Evolutionary conservation across 371 early-diverging fungal species (phyloP).

Genomic region (Gilbertella persicaria): DNA sequence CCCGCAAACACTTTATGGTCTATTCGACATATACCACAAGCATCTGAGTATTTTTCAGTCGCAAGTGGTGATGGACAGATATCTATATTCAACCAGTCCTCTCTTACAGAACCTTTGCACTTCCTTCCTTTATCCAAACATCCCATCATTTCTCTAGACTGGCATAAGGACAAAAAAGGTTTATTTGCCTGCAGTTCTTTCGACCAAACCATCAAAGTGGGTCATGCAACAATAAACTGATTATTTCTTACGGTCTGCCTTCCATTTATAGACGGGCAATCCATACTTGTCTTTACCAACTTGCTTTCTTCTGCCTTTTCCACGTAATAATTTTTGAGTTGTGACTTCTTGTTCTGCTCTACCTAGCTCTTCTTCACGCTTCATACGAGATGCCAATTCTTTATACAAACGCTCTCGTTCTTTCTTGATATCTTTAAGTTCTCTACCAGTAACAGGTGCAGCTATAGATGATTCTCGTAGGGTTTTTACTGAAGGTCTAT

Average conservation of each 20-base stretch:
- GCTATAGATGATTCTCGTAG: conserved; percentile 53
- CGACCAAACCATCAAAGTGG: conserved; percentile 52
- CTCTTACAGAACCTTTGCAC: conserved; percentile 5
- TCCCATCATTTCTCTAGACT: conserved; percentile 53
- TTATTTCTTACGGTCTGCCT: conserved; percentile 81
- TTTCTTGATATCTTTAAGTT: conserved; percentile 31
- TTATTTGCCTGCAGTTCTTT: conserved; percentile 55
- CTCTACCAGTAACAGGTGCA: conserved; percentile 30
- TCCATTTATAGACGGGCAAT: conserved; percentile 90
- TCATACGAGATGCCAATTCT: conserved; percentile 77
- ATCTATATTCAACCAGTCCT: conserved; percentile 40
- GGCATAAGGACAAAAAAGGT: conserved; percentile 53
- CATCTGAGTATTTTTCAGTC: conserved; percentile 63
- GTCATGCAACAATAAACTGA: conserved; percentile 11
- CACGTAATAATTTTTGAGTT: conserved; percentile 76
- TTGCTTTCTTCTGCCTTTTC: conserved; percentile 79
- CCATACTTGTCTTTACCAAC: conserved; percentile 84
- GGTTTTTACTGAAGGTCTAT: conserved; percentile 67
- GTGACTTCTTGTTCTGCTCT: conserved; percentile 77
- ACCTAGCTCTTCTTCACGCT: conserved; percentile 76
- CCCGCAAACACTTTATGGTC: conserved; percentile 76
- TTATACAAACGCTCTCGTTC: conserved; percentile 57
- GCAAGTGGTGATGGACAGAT: conserved; percentile 69
- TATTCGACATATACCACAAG: conserved; percentile 70
- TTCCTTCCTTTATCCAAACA: conserved; percentile 32